phyloP scores from a whole-genome alignment of 495 filamentous ascomycete genomes.

The Aspergillus taichungensis region DNA sequence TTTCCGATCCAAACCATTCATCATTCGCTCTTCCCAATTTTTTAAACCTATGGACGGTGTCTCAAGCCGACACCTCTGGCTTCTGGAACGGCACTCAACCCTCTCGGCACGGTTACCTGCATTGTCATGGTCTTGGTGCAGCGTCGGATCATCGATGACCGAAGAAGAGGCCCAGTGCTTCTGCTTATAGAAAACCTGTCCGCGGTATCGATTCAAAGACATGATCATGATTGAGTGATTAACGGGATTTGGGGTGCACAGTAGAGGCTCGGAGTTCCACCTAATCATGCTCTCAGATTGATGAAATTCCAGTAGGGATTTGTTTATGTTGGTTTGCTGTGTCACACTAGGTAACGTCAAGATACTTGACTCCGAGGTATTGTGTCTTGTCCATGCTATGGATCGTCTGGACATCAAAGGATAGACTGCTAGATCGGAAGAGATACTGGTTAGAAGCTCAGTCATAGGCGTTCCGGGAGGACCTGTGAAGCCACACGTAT shows the following conservation, averaged over 20 bases:
- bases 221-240: no score
- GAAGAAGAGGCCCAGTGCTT: no score
- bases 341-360: not conserved
- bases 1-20: constrained; percentile 29
- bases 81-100: no score
- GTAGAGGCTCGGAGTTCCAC: no score
- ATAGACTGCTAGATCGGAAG: constrained; percentile 10
- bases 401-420: not conserved
- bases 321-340: not conserved
- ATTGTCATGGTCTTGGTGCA: no score
- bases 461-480: constrained; percentile 33
- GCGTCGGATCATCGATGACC: no score
- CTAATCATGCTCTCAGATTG: no score
- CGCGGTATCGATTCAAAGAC: no score
- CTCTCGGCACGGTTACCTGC: no score
- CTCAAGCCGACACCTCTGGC: not conserved
- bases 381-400: not conserved
- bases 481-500: constrained; percentile 13
- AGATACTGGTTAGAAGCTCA: constrained; percentile 18
- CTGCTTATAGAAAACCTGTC: no score
- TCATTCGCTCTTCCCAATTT: constrained; percentile 29
- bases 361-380: not conserved
- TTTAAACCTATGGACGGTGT: constrained; percentile 10
- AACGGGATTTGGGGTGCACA: no score
- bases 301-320: no score